These are phyloP conservation scores for Aspergillus niger DNA, from an alignment of 2,329 filamentous ascomycete genomes.

Conservation along the genomic window DNA sequence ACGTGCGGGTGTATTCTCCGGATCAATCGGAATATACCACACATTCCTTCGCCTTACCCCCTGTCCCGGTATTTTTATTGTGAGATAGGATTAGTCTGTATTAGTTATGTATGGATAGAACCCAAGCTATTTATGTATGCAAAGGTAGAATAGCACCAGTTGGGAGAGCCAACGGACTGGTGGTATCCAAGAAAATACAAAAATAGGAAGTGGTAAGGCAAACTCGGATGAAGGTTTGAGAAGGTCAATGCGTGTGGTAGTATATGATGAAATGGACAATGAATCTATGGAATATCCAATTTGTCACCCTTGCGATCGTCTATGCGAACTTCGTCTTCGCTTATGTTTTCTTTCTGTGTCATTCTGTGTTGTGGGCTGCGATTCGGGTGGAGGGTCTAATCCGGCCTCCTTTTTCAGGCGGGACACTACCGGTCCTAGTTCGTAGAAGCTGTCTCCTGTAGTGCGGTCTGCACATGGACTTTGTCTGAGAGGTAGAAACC, in stretches of 20 bases:
- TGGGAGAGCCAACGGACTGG: neutral
- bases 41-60: too few species aligned
- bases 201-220: neutral
- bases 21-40: neutral
- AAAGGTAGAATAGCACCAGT: neutral
- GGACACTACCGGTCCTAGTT: slow-evolving; percentile 64
- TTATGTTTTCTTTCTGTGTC: slow-evolving; percentile 13
- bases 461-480: slow-evolving; percentile 75
- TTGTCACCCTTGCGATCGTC: slow-evolving; percentile 5
- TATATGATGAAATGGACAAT: neutral
- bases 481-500: slow-evolving; percentile 74
- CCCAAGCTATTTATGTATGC: too few species aligned
- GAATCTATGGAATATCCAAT: slow-evolving; percentile 4
- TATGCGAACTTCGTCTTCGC: slow-evolving; percentile 18
- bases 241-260: neutral
- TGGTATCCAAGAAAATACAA: neutral
- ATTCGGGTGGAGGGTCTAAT: slow-evolving; percentile 22
- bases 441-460: slow-evolving; percentile 66
- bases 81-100: neutral
- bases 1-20: slow-evolving; percentile 4
- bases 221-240: neutral
- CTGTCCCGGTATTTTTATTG: neutral
- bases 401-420: slow-evolving; percentile 55
- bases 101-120: neutral
- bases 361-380: neutral